These are phyloP conservation scores for Venturia aucupariae DNA, from an alignment of 2,329 filamentous ascomycete genomes.

Conservation along the genomic window DNA sequence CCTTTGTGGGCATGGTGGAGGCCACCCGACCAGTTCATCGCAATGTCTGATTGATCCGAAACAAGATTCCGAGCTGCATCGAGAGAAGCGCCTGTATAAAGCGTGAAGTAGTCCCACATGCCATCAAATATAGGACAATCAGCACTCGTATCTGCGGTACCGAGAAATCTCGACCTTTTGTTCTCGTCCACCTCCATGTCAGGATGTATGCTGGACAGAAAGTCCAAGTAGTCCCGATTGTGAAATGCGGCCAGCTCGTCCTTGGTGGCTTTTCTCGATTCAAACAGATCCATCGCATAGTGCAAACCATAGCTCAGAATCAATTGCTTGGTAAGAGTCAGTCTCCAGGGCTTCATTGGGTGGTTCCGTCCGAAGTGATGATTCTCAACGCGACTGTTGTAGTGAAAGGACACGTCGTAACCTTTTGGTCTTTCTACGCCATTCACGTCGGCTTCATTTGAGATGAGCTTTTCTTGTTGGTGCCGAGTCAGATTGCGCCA, in stretches of 20 bases:
- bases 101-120: slow-evolving; percentile 86
- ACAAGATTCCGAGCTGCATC: slow-evolving; percentile 86
- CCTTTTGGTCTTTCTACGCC: slow-evolving; percentile 73
- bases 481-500: slow-evolving; percentile 21
- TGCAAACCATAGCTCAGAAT: slow-evolving; percentile 94
- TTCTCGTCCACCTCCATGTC: slow-evolving; percentile 7
- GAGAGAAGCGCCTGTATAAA: slow-evolving; percentile 83
- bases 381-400: slow-evolving; percentile 87
- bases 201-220: slow-evolving; percentile 44
- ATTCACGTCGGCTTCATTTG: slow-evolving; percentile 46
- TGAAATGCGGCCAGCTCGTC: slow-evolving; percentile 86
- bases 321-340: slow-evolving; percentile 90
- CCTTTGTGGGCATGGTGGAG: slow-evolving; percentile 93
- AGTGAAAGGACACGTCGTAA: slow-evolving; percentile 90
- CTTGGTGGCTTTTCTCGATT: slow-evolving; percentile 72
- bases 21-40: slow-evolving; percentile 94
- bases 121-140: slow-evolving; percentile 97
- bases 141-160: slow-evolving; percentile 41
- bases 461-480: slow-evolving; percentile 42
- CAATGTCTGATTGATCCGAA: slow-evolving; percentile 82
- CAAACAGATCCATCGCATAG: slow-evolving; percentile 91
- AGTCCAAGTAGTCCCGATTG: slow-evolving; percentile 81
- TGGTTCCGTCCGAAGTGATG: slow-evolving; percentile 96
- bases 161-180: slow-evolving; percentile 5
- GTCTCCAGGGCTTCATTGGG: slow-evolving; percentile 97